Base-by-base conservation (phyloP, 225 moss, liverwort and hornwort genomes). In the Sphagnum contortum region DNA sequence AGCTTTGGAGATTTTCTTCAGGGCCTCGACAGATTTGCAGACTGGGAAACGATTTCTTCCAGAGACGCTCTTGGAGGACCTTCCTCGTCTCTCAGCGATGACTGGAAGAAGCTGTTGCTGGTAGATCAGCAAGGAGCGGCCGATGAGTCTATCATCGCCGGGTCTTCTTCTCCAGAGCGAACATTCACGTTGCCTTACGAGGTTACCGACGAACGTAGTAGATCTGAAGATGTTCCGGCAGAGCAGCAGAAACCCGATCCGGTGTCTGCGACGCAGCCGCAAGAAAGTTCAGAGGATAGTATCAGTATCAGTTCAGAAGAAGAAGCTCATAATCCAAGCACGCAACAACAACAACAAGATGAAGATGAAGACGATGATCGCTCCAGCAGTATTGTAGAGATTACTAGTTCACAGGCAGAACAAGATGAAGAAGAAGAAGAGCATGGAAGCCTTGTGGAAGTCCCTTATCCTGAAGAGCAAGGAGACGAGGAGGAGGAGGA, bases 31-130 rank as follows among this genome's bases (percentile, higher is more conserved):
- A 83, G 77, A 72, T 69, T 84, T 8, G 66, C 50, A 6, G 84
- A 84, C 66, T 84, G 84, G 84, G 84, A 84, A 64, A 80, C 80
- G 3, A 69, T 84, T 55, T 76, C 74, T 11, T 29, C 29, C 29
- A 74, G 74, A 64, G 83, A 76, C 9, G 74, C 80, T 75, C 77
- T 72, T 7, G 80, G 73, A 61, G 72, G 29, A 29, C 29, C 29
- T 29, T 29, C 29, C 29, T 29, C 29, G 29, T 29, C 29, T 29
- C 29, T 29, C 29, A 29, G 29, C 29, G 29, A 29, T 29, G 58
- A 4, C 44, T 58, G 58, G 58, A 58, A 8, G 78, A 78, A 47
- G 71, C 49, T 29, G 0, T 70, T 72, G 59, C 62, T 76, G 12
- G 66, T 49, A 29, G 29, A 29, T 29, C 29, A 29, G 29, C 29